These are phyloP conservation scores for Verticillium longisporum DNA, from an alignment of 2,329 filamentous ascomycete genomes.

Conservation along the genomic window DNA sequence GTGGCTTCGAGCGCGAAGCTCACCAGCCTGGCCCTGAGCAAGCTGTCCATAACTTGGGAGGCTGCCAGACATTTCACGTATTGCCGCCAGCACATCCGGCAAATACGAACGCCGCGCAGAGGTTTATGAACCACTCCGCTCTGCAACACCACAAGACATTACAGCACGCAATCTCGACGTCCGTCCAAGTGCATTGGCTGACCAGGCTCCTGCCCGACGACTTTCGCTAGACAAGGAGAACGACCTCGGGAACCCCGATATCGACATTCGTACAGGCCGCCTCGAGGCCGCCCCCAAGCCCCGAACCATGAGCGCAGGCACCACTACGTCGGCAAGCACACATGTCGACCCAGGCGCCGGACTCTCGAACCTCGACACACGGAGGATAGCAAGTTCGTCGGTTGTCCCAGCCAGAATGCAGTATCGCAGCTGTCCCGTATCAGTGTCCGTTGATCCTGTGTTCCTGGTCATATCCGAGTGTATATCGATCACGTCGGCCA, in stretches of 20 bases:
- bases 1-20: conserved; percentile 1
- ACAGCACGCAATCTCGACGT: background rate
- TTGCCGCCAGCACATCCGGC: background rate
- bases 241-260: background rate
- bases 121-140: background rate
- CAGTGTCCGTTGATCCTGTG: conserved; percentile 83
- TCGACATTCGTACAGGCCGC: background rate
- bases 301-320: conserved; percentile 10
- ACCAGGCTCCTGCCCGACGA: background rate
- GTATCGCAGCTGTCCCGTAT: conserved; percentile 56
- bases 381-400: conserved; percentile 16
- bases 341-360: conserved; percentile 2
- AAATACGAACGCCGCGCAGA: background rate
- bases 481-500: conserved; percentile 94
- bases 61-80: background rate
- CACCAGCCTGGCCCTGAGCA: background rate
- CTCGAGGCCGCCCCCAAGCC: background rate
- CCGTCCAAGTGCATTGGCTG: background rate
- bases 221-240: background rate
- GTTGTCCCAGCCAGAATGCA: conserved; percentile 38
- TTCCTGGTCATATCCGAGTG: conserved; percentile 97
- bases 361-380: conserved; percentile 8
- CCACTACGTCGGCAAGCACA: background rate
- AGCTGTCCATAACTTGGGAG: conserved; percentile 1
- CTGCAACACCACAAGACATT: background rate